These are phyloP conservation scores for Pterocarpus santalinus DNA, from an alignment of 306 rosid species.

Conservation along the genomic window DNA sequence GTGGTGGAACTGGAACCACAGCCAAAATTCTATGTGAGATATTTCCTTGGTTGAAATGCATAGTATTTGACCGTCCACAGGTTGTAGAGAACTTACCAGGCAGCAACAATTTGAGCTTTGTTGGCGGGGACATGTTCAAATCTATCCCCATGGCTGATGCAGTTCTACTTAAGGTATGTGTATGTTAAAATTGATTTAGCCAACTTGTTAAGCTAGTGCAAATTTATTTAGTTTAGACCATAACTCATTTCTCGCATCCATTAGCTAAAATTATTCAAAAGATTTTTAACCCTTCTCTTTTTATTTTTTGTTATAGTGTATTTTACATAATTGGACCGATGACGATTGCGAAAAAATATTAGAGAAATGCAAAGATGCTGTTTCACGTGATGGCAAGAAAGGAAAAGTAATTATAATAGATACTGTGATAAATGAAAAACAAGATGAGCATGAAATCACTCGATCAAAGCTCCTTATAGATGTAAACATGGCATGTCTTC, in stretches of 20 bases:
- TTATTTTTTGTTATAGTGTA: neutral
- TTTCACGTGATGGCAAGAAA: constrained; percentile 33
- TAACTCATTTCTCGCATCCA: too few relatives aligned
- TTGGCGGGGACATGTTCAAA: constrained; percentile 43
- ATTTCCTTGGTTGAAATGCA: constrained; percentile 13
- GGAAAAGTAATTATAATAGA: constrained; percentile 62
- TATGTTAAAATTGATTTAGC: neutral
- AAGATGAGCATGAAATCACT: constrained; percentile 38
- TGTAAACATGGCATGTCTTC: constrained; percentile 44
- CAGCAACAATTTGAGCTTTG: too few relatives aligned
- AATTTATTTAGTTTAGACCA: too few relatives aligned
- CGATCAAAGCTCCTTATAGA: constrained; percentile 48
- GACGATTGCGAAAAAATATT: constrained; percentile 54
- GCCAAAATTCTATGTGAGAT: constrained; percentile 10
- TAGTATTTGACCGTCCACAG: constrained; percentile 23
- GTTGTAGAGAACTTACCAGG: too few relatives aligned
- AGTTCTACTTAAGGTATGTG: constrained; percentile 29
- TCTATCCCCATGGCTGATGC: constrained; percentile 13
- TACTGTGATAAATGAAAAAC: constrained; percentile 44
- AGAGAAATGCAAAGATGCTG: constrained; percentile 50
- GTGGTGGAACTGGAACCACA: constrained; percentile 47
- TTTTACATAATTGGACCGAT: constrained; percentile 49
- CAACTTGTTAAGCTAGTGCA: neutral
- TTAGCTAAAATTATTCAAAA: too few relatives aligned
- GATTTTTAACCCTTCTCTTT: neutral